Conservation (phyloP, 768 basidiomycete species). For the Candolleomyces aberdarensis region DNA sequence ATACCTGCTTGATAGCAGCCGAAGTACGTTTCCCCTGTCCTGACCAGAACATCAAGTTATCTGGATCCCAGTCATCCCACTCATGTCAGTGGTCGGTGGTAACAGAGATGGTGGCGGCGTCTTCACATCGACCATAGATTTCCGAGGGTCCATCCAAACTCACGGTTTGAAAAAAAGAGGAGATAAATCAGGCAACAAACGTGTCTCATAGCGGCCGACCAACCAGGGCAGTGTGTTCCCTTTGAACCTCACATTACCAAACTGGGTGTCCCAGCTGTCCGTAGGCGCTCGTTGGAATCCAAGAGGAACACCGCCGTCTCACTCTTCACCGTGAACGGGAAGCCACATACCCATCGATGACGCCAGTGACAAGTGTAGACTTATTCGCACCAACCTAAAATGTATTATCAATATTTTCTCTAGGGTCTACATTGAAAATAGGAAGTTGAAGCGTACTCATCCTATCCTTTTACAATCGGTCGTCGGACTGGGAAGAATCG, state of each 20-base stretch:
- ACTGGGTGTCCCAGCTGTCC: constrained; percentile 40
- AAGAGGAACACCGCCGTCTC: constrained; percentile 82
- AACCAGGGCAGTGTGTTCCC: constrained; percentile 84
- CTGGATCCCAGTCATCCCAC: constrained; percentile 57
- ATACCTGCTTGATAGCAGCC: constrained; percentile 71
- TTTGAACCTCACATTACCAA: constrained; percentile 71
- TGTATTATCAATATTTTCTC: constrained; percentile 2
- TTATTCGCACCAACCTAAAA: constrained; percentile 82
- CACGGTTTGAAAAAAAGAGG: not conserved
- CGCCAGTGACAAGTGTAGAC: constrained; percentile 80
- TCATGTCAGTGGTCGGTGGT: constrained; percentile 20
- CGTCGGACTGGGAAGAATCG: constrained; percentile 47
- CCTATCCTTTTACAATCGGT: constrained; percentile 80
- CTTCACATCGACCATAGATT: constrained; percentile 66
- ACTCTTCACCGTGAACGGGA: constrained; percentile 88
- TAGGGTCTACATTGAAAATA: not conserved
- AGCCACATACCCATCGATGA: constrained; percentile 90
- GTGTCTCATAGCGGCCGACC: constrained; percentile 82
- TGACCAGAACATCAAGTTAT: constrained; percentile 95
- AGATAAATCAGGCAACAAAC: constrained; percentile 1
- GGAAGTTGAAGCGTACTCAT: constrained; percentile 52
- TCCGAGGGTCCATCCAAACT: constrained; percentile 81
- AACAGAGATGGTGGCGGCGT: constrained; percentile 10
- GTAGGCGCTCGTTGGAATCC: constrained; percentile 37
- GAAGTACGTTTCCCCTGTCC: constrained; percentile 90